Evolutionary conservation across 768 basidiomycete genomes (phyloP), one percentile per base, ranked within the genome.

Genomic region (Trametes punicea): DNA sequence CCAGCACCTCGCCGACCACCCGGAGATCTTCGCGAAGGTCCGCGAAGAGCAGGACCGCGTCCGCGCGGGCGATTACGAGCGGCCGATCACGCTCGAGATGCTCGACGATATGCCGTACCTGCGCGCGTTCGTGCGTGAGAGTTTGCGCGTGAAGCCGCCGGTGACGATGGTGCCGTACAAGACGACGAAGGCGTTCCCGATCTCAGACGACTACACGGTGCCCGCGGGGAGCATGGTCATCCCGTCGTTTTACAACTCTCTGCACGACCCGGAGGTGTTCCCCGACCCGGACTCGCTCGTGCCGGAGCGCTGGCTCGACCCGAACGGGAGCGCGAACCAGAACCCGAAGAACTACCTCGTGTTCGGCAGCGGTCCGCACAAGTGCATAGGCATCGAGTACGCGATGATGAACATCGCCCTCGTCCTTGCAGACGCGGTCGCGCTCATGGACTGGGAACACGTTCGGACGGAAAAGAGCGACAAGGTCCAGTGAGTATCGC

Each of bases 151-250:
- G 50, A 88, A 88, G 70, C 96, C 97, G 36, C 95, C 97, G 4
- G 97, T 98, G 27, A 89, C 91, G 27, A 98, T 98, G 96, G 96
- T 99, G 26, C 97, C 97, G n/a, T 99, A 99, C 77, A 83, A 81
- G 67, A 78, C 91, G 15, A 88, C 81, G 47, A 92, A 89, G 73
- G 72, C 92, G 2, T 98, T 99, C 85, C 94, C 93, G 26, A 93
- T 99, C 71, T 77, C 87, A 29, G 75, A 83, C n/a, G 81, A 90
- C 65, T 98, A 98, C 76, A 95, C 89, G 29, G 95, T 93, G 1
- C 97, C 97, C 15, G 82, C 80, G 23, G 85, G 84, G 60, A 88
- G 88, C 69, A 98, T 99, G 90, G 82, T 98, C 65, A 97, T 98
- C 64, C 94, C 93, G 2, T 89, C 90, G 3, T 88, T 95, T 75